phyloP scores from a whole-genome alignment of 768 basidiomycete genomes.

The Pleurotus cornucopiae region DNA sequence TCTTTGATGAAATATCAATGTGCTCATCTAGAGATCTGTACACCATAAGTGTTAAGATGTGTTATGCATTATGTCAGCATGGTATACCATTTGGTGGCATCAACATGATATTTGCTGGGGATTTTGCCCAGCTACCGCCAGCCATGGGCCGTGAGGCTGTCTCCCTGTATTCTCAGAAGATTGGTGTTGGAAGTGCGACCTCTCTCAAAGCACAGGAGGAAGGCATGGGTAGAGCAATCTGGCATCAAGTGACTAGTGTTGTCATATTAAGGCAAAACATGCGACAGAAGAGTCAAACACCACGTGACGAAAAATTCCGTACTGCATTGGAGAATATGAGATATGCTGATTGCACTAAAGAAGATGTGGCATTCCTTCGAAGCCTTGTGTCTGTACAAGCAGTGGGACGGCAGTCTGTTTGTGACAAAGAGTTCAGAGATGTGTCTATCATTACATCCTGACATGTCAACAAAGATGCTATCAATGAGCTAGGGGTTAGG shows the following conservation, averaged over 20 bases:
- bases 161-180: slow-evolving; percentile 12
- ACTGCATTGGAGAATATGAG: slow-evolving; percentile 14
- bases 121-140: slow-evolving; percentile 31
- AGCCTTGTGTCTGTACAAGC: slow-evolving; percentile 16
- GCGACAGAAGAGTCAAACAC: slow-evolving; percentile 16
- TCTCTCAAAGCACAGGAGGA: slow-evolving; percentile 13
- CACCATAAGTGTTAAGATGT: slow-evolving; percentile 21
- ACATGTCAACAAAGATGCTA: slow-evolving; percentile 31
- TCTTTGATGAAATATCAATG: slow-evolving; percentile 41
- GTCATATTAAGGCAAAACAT: slow-evolving; percentile 30
- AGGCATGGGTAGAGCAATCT: slow-evolving; percentile 20
- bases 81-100: slow-evolving; percentile 28
- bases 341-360: slow-evolving; percentile 18
- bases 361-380: slow-evolving; percentile 30
- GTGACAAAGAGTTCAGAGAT: slow-evolving; percentile 21
- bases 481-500: slow-evolving; percentile 25
- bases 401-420: slow-evolving; percentile 6
- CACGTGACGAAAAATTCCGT: slow-evolving; percentile 14
- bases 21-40: slow-evolving; percentile 27
- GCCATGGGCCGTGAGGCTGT: slow-evolving; percentile 13
- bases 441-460: slow-evolving; percentile 33
- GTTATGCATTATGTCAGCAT: slow-evolving; percentile 12
- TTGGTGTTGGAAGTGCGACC: slow-evolving; percentile 1
- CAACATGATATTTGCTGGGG: slow-evolving; percentile 32
- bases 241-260: slow-evolving; percentile 13